Conservation (phyloP, 768 basidiomycete species). For the Auriscalpium microsporum region DNA sequence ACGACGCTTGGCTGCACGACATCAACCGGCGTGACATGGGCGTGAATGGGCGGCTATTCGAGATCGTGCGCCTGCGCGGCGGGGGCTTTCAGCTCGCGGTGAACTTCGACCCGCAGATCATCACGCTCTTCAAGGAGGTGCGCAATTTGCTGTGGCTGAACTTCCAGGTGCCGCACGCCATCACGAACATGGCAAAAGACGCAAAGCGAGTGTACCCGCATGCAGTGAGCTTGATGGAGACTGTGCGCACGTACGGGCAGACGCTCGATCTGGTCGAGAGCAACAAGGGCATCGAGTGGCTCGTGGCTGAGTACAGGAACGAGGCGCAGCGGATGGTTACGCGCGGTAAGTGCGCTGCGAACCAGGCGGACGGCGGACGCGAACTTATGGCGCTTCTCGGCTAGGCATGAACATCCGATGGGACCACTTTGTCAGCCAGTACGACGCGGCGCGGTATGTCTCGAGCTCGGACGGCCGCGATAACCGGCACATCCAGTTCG, state of each 20-base stretch:
- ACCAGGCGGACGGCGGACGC: not conserved
- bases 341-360: constrained; percentile 51
- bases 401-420: constrained; percentile 91
- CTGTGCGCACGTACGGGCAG: constrained; percentile 95
- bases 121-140: constrained; percentile 97
- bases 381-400: not conserved
- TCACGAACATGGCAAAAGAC: constrained; percentile 96
- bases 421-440: constrained; percentile 96
- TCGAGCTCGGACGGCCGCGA: constrained; percentile 70
- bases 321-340: constrained; percentile 90
- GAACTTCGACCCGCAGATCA: constrained; percentile 97
- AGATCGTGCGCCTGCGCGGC: constrained; percentile 70
- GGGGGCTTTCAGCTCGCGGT: constrained; percentile 84
- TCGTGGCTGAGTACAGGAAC: constrained; percentile 91
- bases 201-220: constrained; percentile 98
- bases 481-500: constrained; percentile 87
- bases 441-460: constrained; percentile 73
- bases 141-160: constrained; percentile 92
- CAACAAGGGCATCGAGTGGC: constrained; percentile 87
- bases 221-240: constrained; percentile 97
- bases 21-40: constrained; percentile 91
- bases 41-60: constrained; percentile 86
- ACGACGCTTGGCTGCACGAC: constrained; percentile 93
- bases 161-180: constrained; percentile 91
- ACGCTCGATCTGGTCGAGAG: constrained; percentile 85